phyloP scores from a whole-genome alignment of 495 filamentous ascomycete genomes.

The Parachaetomium inaequale region DNA sequence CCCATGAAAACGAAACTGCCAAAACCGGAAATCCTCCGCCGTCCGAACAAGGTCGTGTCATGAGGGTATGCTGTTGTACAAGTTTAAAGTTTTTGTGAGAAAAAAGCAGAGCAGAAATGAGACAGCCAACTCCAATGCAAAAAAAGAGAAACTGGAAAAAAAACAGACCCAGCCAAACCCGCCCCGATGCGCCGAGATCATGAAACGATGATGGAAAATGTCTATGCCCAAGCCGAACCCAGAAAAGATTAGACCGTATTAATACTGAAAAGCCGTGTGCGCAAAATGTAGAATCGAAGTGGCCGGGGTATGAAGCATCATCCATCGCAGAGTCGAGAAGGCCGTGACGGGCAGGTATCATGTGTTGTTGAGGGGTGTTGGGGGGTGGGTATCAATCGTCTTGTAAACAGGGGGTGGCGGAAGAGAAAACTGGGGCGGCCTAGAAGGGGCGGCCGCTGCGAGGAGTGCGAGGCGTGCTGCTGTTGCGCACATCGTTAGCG shows the following conservation, averaged over 20 bases:
- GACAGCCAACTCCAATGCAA: constrained; percentile 12
- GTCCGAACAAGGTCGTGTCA: constrained; percentile 9
- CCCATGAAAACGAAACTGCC: constrained; percentile 1
- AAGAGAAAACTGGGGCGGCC: constrained; percentile 6
- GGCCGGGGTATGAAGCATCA: constrained; percentile 7
- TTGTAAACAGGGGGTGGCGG: constrained; percentile 6
- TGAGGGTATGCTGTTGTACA: constrained; percentile 16
- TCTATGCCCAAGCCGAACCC: constrained; percentile 16
- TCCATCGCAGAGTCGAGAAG: constrained; percentile 16
- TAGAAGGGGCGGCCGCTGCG: constrained; percentile 40
- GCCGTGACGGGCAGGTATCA: constrained; percentile 3
- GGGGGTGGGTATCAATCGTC: constrained; percentile 16
- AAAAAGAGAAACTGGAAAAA: constrained; percentile 1
- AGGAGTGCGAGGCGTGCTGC: constrained; percentile 43
- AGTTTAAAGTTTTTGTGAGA: neutral
- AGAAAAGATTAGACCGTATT: constrained; percentile 12
- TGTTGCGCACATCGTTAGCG: constrained; percentile 18
- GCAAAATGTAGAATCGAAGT: constrained; percentile 12
- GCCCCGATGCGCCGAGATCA: constrained; percentile 10
- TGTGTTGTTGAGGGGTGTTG: constrained; percentile 8
- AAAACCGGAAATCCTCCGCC: constrained; percentile 8
- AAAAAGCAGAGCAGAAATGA: constrained; percentile 2
- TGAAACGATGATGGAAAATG: constrained; percentile 14
- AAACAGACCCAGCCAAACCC: neutral
- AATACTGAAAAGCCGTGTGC: constrained; percentile 5